A percentile compares a stretch with the other conserved stretches of the same genome.
Conservation (phyloP, 768 basidiomycete genomes). For the Trichaptum fuscoviolaceum region DNA sequence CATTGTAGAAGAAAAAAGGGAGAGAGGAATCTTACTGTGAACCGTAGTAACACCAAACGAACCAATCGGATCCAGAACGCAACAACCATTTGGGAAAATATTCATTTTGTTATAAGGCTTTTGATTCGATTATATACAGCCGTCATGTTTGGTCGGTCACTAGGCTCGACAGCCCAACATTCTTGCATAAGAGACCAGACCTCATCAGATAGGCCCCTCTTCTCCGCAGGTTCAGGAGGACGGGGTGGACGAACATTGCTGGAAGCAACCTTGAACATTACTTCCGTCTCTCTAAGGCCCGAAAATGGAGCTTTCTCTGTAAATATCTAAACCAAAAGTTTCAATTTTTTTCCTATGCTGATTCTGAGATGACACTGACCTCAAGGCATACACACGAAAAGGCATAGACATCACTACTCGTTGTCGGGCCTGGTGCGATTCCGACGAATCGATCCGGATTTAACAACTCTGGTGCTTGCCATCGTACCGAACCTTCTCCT, state of each 20-base stretch:
- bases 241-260: not conserved
- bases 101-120: too few species aligned
- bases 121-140: too few species aligned
- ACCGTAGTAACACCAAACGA: too few species aligned
- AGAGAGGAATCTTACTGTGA: too few species aligned
- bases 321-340: not conserved
- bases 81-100: too few species aligned
- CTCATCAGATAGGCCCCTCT: not conserved
- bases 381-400: not conserved
- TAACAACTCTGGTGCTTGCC: not conserved
- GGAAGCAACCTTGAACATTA: not conserved
- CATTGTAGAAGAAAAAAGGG: too few species aligned
- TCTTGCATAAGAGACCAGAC: not conserved
- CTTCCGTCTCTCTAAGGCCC: not conserved
- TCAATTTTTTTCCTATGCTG: not conserved
- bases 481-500: not conserved
- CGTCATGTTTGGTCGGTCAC: not conserved
- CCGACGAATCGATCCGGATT: not conserved
- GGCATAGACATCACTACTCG: not conserved
- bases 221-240: not conserved
- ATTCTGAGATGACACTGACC: not conserved
- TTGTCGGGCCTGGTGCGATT: not conserved
- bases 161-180: not conserved
- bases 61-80: too few species aligned
- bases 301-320: not conserved